Evolutionary conservation across 2,329 filamentous ascomycete species (phyloP).

Genomic region (Penicillium italicum): DNA sequence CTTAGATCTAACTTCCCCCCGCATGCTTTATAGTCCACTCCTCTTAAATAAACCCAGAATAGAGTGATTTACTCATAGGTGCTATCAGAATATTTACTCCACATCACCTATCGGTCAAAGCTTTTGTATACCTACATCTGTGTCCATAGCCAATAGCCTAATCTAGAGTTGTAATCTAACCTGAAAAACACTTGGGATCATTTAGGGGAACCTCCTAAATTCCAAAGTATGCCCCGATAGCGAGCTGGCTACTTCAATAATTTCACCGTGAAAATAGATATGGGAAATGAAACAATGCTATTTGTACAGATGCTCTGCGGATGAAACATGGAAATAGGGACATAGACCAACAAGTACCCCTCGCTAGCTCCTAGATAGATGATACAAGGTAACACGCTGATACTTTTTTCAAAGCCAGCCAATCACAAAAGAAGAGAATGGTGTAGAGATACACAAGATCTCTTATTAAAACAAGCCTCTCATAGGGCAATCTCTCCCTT

Average conservation of each 20-base stretch:
- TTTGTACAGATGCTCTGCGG: slow-evolving; percentile 23
- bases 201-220: neutral
- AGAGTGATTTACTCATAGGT: neutral
- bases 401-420: slow-evolving; percentile 11
- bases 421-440: neutral
- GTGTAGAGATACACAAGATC: slow-evolving; percentile 10
- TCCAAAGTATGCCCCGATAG: neutral
- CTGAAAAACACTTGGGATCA: neutral
- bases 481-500: slow-evolving; percentile 81
- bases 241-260: neutral
- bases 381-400: slow-evolving; percentile 14
- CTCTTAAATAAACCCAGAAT: neutral
- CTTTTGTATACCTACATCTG: neutral
- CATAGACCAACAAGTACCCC: slow-evolving; percentile 10
- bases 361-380: slow-evolving; percentile 9
- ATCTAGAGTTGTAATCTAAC: neutral
- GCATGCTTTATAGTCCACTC: neutral
- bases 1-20: neutral
- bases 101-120: neutral
- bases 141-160: neutral
- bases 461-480: slow-evolving; percentile 19
- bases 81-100: neutral
- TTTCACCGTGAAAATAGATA: neutral
- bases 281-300: slow-evolving; percentile 17
- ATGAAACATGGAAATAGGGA: slow-evolving; percentile 3